Evolutionary conservation across 1,139 yeast genomes (phyloP), one percentile per base, ranked within the genome.

Genomic region (Yamadazyma jaroonii): DNA sequence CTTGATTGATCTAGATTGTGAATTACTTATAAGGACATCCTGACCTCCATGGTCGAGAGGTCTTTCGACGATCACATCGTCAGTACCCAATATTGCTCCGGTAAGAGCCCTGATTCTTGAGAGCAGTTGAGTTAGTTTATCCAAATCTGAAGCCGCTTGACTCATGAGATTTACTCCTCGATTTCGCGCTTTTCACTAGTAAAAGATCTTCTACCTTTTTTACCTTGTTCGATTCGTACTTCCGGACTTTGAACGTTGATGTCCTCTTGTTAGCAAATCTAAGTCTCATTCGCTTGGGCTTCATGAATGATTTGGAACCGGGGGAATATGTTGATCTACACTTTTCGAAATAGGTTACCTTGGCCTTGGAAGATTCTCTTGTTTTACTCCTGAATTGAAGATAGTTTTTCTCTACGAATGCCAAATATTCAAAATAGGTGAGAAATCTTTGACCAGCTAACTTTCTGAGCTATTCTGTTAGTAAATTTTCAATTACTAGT

Each of bases 401-500:
- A 14, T 14, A 31, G 8, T 10, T 7, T 10, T 14, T 31, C 23
- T 34, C 38, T 20, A 35, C 6, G 12, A 6, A 8, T 3, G 40
- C 15, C 7, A 37, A 21, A 26, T 34, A 37, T 7, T 25, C 31
- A 21, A 34, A 34, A 23, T 37, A 37, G 9, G 2, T 3, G 2
- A 11, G 5, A 10, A 12, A 4, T 11, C 29, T 4, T 3, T 13
- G 9, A 9, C 14, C 22, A 12, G 21, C 27, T 5, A 15, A 12
- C 22, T 33, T 37, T 25, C 40, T 13, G 4, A 26, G 11, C 40
- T 37, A 22, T 9, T n/a, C 4, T 4, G 37, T 37, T 37, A 37
- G 38, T 37, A 37, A 22, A 11, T 11, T 13, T 13, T 11, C 23
- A 13, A 12, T 7, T 12, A 13, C n/a, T n/a, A n/a, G n/a, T 7